Evolutionary conservation across 306 rosid genomes (phyloP).

Genomic region (Hylodesmum podocarpum): DNA sequence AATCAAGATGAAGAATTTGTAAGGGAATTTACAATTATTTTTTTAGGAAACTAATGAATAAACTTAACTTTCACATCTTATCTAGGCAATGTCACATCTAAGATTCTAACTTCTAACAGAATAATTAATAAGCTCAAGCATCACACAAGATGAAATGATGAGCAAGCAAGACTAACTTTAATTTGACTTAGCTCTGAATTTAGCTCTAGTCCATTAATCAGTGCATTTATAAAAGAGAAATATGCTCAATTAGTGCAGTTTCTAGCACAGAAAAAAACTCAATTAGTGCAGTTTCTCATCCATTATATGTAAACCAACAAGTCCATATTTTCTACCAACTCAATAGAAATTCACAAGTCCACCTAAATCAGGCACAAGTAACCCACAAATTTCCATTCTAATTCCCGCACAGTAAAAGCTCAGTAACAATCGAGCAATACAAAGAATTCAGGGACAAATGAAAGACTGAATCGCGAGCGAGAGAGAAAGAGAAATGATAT

Average conservation of each 20-base stretch:
- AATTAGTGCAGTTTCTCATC: neutral
- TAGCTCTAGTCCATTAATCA: neutral
- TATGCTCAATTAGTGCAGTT: neutral
- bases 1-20: neutral
- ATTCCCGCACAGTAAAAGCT: neutral
- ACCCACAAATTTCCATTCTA: neutral
- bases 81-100: neutral
- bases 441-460: neutral
- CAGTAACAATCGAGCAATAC: neutral
- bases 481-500: neutral
- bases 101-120: neutral
- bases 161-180: neutral
- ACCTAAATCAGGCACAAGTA: neutral
- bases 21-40: neutral
- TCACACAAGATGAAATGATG: neutral
- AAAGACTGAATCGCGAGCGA: neutral
- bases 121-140: neutral
- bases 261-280: neutral
- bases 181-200: too few relatives aligned
- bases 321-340: neutral
- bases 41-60: neutral
- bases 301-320: neutral
- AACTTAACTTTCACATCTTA: neutral
- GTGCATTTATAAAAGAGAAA: neutral
- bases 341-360: neutral